Evolutionary conservation across 257 asterid species (phyloP).

Genomic region (Mitragyna speciosa): DNA sequence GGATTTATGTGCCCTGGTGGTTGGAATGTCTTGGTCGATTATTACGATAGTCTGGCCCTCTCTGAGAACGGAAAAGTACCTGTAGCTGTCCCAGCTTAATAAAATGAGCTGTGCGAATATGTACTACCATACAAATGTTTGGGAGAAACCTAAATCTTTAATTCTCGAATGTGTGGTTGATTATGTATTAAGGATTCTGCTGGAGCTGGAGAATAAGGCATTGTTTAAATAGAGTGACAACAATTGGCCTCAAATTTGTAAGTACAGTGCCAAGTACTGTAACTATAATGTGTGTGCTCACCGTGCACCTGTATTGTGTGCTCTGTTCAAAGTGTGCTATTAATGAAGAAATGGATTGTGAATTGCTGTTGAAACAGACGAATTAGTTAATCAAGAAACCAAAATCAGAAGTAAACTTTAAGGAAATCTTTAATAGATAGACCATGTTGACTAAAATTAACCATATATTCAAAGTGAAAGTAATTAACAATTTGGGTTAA

Average conservation of each 20-base stretch:
- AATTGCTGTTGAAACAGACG: not conserved
- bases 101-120: constrained; percentile 3
- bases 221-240: constrained; percentile 10
- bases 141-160: constrained; percentile 20
- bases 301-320: not conserved
- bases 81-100: constrained; percentile 52
- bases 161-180: constrained; percentile 18
- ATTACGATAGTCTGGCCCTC: constrained; percentile 64
- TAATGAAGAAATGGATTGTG: not conserved
- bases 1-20: constrained; percentile 99
- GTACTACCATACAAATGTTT: constrained; percentile 5
- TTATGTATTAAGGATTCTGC: not conserved
- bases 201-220: constrained; percentile 5
- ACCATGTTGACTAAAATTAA: too few species aligned
- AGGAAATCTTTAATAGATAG: too few species aligned
- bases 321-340: not conserved
- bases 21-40: constrained; percentile 91
- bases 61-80: constrained; percentile 58
- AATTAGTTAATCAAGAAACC: too few species aligned
- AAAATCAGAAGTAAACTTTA: too few species aligned
- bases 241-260: constrained; percentile 5
- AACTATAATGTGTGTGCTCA: constrained; percentile 8
- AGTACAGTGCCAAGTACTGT: constrained; percentile 3
- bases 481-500: too few species aligned
- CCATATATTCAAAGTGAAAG: too few species aligned